These are phyloP conservation scores for Colletotrichum sp. DNA, from an alignment of 2,329 filamentous ascomycete species.

Conservation along the genomic window DNA sequence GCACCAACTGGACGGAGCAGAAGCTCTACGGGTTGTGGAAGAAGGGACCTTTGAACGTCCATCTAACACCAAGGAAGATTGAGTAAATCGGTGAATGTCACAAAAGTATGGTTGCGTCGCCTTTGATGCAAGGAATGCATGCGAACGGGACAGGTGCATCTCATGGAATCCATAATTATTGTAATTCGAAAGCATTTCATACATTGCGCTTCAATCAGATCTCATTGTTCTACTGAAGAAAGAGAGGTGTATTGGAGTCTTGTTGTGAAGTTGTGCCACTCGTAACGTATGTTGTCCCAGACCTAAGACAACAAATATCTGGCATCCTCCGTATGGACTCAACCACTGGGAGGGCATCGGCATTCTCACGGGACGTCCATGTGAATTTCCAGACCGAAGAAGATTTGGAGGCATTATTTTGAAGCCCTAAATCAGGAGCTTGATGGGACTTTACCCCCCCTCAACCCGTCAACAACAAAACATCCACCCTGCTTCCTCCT, in stretches of 20 bases:
- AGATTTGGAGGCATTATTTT: not conserved
- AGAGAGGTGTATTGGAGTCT: not conserved
- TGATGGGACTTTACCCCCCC: not conserved
- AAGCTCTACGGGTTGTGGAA: conserved; percentile 2
- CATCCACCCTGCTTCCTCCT: too few species aligned
- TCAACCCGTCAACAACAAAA: not conserved
- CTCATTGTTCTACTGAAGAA: not conserved
- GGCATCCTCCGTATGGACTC: not conserved
- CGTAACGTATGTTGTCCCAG: not conserved
- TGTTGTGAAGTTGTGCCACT: not conserved
- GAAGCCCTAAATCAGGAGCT: not conserved
- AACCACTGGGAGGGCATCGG: rapidly evolving
- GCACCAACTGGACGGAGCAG: conserved; percentile 38
- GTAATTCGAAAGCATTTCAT: not conserved
- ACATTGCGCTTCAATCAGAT: not conserved
- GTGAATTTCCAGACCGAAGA: not conserved
- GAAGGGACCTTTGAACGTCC: conserved; percentile 13
- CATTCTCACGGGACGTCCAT: not conserved
- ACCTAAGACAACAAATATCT: not conserved
- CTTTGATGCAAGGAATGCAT: not conserved
- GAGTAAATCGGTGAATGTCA: too few species aligned
- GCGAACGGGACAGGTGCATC: not conserved
- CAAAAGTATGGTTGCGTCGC: too few species aligned
- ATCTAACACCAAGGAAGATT: not conserved
- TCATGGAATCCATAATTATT: not conserved